These are phyloP conservation scores for Lycium ferocissimum DNA, from an alignment of 257 asterid species.

Conservation along the genomic window DNA sequence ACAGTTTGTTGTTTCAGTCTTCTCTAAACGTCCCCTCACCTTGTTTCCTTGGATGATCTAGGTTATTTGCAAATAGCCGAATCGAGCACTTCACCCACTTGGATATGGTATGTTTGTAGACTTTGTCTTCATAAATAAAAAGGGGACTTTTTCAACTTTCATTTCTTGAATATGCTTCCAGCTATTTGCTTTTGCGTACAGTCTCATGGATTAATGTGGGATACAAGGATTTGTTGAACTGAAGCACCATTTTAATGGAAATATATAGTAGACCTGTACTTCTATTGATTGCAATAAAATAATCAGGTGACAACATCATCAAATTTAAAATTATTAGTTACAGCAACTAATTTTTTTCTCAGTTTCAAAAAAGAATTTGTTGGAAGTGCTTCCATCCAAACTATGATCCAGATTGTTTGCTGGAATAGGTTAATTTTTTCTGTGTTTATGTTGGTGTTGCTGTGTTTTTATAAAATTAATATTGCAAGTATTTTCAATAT, in stretches of 20 bases:
- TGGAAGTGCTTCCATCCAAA: slow-evolving; percentile 9
- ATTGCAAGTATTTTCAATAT: not conserved
- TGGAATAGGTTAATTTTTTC: slow-evolving; percentile 13
- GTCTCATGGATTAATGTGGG: not conserved
- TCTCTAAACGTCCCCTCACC: not conserved
- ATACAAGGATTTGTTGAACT: slow-evolving; percentile 4
- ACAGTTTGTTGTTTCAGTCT: not conserved
- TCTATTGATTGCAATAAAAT: slow-evolving; percentile 1
- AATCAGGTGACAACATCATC: not conserved
- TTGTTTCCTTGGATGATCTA: slow-evolving; percentile 36
- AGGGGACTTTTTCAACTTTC: not conserved
- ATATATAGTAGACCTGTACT: slow-evolving; percentile 2
- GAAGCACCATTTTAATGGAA: slow-evolving; percentile 15
- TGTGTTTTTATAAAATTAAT: not conserved
- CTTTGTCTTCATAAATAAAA: not conserved
- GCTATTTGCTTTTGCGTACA: slow-evolving; percentile 23
- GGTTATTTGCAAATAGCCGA: slow-evolving; percentile 68
- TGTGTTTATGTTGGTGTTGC: not conserved
- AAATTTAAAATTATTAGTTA: not conserved
- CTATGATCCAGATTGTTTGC: not conserved
- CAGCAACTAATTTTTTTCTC: not conserved
- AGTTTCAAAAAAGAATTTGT: not conserved
- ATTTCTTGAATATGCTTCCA: slow-evolving; percentile 23
- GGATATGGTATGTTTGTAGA: slow-evolving; percentile 72
- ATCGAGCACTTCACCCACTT: slow-evolving; percentile 76